These are phyloP conservation scores for Xylariaceae sp. DNA, from an alignment of 2,329 filamentous ascomycete species.

Conservation along the genomic window DNA sequence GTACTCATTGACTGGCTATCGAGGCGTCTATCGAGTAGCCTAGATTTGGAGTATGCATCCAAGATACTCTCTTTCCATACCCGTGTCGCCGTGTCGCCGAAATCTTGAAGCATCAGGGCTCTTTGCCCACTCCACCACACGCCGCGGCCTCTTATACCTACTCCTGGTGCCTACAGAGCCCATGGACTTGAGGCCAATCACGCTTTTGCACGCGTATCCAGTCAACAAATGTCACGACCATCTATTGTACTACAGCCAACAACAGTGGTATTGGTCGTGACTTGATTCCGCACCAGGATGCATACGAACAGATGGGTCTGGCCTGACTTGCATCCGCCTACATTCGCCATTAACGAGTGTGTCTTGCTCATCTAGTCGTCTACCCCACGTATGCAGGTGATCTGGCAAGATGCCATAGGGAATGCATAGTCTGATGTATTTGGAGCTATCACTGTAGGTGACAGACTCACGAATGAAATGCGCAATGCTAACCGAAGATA, in stretches of 20 bases:
- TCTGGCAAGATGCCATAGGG: neutral
- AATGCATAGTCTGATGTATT: neutral
- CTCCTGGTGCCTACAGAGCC: constrained; percentile 6
- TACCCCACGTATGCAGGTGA: neutral
- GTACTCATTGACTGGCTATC: constrained; percentile 8
- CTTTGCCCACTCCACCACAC: constrained; percentile 6
- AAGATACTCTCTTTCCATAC: constrained; percentile 2
- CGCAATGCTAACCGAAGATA: neutral
- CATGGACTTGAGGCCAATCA: constrained; percentile 10
- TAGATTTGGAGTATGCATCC: neutral
- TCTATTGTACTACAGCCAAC: constrained; percentile 1
- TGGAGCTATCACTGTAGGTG: neutral
- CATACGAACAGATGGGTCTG: constrained; percentile 1
- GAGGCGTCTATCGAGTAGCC: neutral
- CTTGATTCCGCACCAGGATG: neutral
- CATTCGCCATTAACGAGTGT: neutral
- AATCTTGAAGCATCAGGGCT: constrained; percentile 2
- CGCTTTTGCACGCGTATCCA: constrained; percentile 15
- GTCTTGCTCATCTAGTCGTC: neutral
- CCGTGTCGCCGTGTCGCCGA: neutral
- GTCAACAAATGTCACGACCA: constrained; percentile 13
- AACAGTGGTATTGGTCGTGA: neutral
- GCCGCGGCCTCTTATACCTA: constrained; percentile 11
- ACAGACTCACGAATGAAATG: neutral
- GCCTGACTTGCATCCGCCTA: neutral